Conservation (phyloP, 2,329 filamentous ascomycete species). For the Clonostachys byssicola region DNA sequence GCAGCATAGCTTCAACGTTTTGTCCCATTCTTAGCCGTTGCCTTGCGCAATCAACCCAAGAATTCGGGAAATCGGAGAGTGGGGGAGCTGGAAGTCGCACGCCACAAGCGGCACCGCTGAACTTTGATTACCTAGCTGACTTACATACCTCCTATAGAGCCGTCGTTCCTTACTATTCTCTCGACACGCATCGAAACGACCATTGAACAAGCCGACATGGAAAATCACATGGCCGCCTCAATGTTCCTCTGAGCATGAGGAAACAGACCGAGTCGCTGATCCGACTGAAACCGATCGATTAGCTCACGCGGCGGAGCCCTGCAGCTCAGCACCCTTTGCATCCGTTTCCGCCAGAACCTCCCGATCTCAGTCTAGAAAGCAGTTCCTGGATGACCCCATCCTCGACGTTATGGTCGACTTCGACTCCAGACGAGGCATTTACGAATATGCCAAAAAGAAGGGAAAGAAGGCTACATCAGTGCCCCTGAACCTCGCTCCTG, state of each 20-base stretch:
- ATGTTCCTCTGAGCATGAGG: too few species aligned
- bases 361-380: too few species aligned
- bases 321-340: too few species aligned
- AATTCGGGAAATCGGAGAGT: too few species aligned
- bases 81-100: neutral
- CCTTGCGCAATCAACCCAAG: too few species aligned
- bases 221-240: too few species aligned
- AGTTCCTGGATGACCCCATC: constrained; percentile 28
- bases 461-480: constrained; percentile 42
- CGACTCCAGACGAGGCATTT: constrained; percentile 45
- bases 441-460: constrained; percentile 51
- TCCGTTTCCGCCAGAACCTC: too few species aligned
- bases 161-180: too few species aligned
- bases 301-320: constrained; percentile 14
- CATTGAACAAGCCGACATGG: too few species aligned
- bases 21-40: neutral
- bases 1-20: constrained; percentile 1
- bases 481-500: constrained; percentile 6
- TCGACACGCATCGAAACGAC: too few species aligned
- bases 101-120: neutral
- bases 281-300: constrained; percentile 17
- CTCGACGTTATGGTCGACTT: constrained; percentile 51
- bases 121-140: neutral
- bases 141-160: too few species aligned
- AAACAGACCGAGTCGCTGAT: constrained; percentile 15